phyloP scores from a whole-genome alignment of 192 early-diverging fungal species.

The Mortierella antarctica region DNA sequence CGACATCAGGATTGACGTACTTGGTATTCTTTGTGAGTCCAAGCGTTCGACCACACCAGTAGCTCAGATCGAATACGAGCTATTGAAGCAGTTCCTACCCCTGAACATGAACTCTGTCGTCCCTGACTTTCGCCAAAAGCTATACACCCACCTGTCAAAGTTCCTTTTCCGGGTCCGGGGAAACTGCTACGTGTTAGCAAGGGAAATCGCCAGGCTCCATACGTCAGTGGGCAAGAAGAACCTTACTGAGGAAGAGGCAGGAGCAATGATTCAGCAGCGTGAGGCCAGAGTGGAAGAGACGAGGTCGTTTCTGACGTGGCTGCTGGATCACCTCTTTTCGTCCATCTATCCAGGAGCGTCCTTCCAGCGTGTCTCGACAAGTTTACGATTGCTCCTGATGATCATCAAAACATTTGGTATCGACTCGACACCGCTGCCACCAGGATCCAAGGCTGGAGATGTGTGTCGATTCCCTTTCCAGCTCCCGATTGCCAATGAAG shows the following conservation, averaged over 20 bases:
- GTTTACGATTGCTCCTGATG: slow-evolving; percentile 63
- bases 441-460: slow-evolving; percentile 54
- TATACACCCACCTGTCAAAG: slow-evolving; percentile 68
- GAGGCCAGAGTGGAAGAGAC: slow-evolving; percentile 57
- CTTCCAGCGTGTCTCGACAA: slow-evolving; percentile 74
- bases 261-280: slow-evolving; percentile 22
- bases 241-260: slow-evolving; percentile 14
- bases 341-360: slow-evolving; percentile 82
- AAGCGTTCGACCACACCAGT: slow-evolving; percentile 72
- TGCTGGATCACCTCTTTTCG: slow-evolving; percentile 64
- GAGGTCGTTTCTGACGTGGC: slow-evolving; percentile 68
- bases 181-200: slow-evolving; percentile 56
- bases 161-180: slow-evolving; percentile 71
- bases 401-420: slow-evolving; percentile 67
- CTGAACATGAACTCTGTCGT: slow-evolving; percentile 78
- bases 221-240: slow-evolving; percentile 28
- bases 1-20: slow-evolving; percentile 79
- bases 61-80: slow-evolving; percentile 67
- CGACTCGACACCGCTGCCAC: slow-evolving; percentile 56
- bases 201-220: slow-evolving; percentile 37
- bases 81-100: slow-evolving; percentile 74
- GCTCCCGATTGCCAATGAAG: slow-evolving; percentile 57
- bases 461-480: slow-evolving; percentile 65
- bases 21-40: slow-evolving; percentile 86
- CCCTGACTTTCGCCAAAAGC: slow-evolving; percentile 86